Evolutionary conservation across 371 early-diverging fungal genomes (phyloP).

Genomic region (Mucor ambiguus): DNA sequence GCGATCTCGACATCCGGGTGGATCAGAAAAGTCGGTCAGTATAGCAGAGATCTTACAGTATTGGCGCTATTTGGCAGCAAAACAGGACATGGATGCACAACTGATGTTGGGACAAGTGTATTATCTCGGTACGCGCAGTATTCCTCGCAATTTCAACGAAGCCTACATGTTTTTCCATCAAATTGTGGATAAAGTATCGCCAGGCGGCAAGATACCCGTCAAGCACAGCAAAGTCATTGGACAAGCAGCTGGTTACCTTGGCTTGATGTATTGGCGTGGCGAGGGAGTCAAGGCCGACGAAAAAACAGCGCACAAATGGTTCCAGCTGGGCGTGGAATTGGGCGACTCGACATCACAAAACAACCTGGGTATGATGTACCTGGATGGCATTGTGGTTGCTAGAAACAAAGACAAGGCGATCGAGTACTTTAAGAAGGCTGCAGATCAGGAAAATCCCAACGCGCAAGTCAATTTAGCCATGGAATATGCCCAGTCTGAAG

Average conservation of each 20-base stretch:
- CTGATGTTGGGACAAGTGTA: constrained; percentile 75
- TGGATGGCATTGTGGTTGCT: constrained; percentile 64
- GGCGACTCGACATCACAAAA: constrained; percentile 69
- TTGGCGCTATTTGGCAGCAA: constrained; percentile 74
- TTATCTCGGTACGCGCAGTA: constrained; percentile 76
- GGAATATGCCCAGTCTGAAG: constrained; percentile 38
- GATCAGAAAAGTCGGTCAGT: constrained; percentile 41
- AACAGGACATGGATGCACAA: constrained; percentile 57
- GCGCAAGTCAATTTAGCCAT: constrained; percentile 63
- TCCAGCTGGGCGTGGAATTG: constrained; percentile 65
- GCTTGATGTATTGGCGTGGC: constrained; percentile 91
- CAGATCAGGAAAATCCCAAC: constrained; percentile 60
- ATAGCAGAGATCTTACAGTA: constrained; percentile 83
- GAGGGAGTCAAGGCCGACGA: constrained; percentile 76
- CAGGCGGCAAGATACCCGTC: constrained; percentile 28
- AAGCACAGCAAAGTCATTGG: constrained; percentile 49
- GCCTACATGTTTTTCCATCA: constrained; percentile 63
- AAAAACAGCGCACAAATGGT: constrained; percentile 74
- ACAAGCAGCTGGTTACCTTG: constrained; percentile 79
- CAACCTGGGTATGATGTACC: constrained; percentile 84
- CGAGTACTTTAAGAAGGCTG: constrained; percentile 63
- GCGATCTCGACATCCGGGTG: constrained; percentile 9
- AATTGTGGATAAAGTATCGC: constrained; percentile 42
- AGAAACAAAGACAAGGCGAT: constrained; percentile 56
- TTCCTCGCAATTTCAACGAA: constrained; percentile 63